A percentile compares a stretch with the other conserved stretches of the same genome.
These are phyloP conservation scores for Rugosomyces carneus DNA, from an alignment of 1,284 basidiomycete genomes.

Conservation along the genomic window DNA sequence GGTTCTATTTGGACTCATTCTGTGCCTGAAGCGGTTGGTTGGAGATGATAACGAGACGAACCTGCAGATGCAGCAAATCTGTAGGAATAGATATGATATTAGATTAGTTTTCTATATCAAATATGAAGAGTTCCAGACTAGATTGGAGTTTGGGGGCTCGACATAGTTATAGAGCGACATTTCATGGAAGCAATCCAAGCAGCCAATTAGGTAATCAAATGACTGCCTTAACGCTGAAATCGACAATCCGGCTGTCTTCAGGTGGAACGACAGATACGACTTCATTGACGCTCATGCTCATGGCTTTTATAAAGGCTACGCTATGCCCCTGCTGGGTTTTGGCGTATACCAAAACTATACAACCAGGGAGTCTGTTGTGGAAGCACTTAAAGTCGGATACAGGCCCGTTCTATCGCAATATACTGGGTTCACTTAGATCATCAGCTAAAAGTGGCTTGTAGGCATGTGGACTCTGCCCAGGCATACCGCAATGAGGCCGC, in stretches of 20 bases:
- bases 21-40: not conserved
- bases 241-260: constrained; percentile 28
- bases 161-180: constrained; percentile 46
- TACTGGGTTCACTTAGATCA: not conserved
- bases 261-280: constrained; percentile 18
- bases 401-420: constrained; percentile 34
- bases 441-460: constrained; percentile 16
- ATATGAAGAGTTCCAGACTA: constrained; percentile 32
- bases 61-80: constrained; percentile 84
- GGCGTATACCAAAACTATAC: constrained; percentile 76
- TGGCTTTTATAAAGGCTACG: constrained; percentile 32
- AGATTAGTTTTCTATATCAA: no score
- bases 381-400: constrained; percentile 73
- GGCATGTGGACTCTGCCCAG: constrained; percentile 70
- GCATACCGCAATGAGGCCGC: constrained; percentile 69
- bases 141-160: constrained; percentile 49
- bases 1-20: constrained; percentile 31
- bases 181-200: no score
- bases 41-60: constrained; percentile 30
- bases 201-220: constrained; percentile 10
- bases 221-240: constrained; percentile 14
- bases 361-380: constrained; percentile 50
- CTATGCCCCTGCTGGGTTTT: constrained; percentile 74
- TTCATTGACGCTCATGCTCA: constrained; percentile 4
- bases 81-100: not conserved